A percentile compares a stretch with the other conserved stretches of the same genome.
phyloP scores from a whole-genome alignment of 2,329 filamentous ascomycete species.

The Xylaria sp. region DNA sequence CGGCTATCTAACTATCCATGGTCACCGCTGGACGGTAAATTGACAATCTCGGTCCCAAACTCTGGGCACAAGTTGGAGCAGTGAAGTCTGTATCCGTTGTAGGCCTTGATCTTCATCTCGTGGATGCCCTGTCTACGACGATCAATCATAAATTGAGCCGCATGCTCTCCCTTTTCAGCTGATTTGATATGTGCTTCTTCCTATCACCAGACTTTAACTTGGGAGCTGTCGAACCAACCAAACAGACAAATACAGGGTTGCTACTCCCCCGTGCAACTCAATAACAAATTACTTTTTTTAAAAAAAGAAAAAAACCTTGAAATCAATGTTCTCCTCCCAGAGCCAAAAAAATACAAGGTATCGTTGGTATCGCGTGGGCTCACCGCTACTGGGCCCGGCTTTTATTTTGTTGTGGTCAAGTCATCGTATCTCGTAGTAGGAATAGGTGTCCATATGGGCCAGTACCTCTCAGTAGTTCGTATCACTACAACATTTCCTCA shows the following conservation, averaged over 20 bases:
- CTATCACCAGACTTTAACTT: slow-evolving; percentile 46
- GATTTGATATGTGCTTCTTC: slow-evolving; percentile 52
- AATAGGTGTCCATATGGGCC: background rate
- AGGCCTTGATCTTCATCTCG: slow-evolving; percentile 34
- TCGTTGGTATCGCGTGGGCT: slow-evolving; percentile 44
- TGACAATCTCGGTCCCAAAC: slow-evolving; percentile 46
- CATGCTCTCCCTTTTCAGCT: slow-evolving; percentile 49
- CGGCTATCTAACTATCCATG: slow-evolving; percentile 5
- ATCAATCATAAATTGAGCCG: slow-evolving; percentile 52
- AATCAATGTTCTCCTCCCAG: slow-evolving; percentile 13
- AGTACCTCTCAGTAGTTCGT: background rate
- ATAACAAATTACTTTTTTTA: slow-evolving; percentile 16
- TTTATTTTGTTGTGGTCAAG: slow-evolving; percentile 13
- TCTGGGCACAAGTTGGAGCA: slow-evolving; percentile 46
- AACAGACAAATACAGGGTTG: slow-evolving; percentile 10
- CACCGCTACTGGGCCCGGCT: slow-evolving; percentile 13
- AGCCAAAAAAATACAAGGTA: slow-evolving; percentile 34
- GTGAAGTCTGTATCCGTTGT: slow-evolving; percentile 42
- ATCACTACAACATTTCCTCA: slow-evolving; percentile 27
- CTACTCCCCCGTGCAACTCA: background rate
- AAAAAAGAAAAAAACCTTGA: background rate
- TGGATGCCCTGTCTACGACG: slow-evolving; percentile 48
- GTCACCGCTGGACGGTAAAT: background rate
- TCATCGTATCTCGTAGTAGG: slow-evolving; percentile 14
- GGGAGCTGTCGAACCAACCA: background rate